Conservation (phyloP, 352 stramenopile species). For the Blastocystis sp. region DNA sequence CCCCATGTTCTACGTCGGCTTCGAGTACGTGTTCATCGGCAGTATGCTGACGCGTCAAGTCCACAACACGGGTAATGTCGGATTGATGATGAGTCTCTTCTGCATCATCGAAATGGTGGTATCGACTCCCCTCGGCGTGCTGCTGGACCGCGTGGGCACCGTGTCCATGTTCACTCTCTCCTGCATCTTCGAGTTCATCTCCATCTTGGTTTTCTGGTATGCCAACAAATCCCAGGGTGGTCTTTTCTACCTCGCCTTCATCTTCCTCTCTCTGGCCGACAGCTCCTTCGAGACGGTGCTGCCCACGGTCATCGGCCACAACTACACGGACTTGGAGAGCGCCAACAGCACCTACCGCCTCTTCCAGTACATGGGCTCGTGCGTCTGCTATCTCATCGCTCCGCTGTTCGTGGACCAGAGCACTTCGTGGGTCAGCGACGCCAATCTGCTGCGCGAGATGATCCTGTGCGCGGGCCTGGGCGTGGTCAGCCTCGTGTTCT, state of each 20-base stretch:
- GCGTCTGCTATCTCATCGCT: slow-evolving; percentile 67
- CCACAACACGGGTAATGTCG: slow-evolving; percentile 34
- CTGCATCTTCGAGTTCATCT: slow-evolving; percentile 34
- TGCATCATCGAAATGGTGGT: slow-evolving; percentile 58
- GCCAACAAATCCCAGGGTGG: slow-evolving; percentile 33
- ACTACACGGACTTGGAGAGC: slow-evolving; percentile 59
- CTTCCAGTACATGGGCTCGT: slow-evolving; percentile 65
- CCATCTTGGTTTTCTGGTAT: slow-evolving; percentile 50
- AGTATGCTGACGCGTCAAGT: slow-evolving; percentile 66
- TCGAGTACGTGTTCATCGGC: slow-evolving; percentile 67
- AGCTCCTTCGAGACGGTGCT: slow-evolving; percentile 58
- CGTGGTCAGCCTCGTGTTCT: slow-evolving; percentile 80
- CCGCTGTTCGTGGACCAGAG: slow-evolving; percentile 73
- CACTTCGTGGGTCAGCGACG: slow-evolving; percentile 80
- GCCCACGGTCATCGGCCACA: slow-evolving; percentile 52
- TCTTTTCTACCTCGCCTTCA: slow-evolving; percentile 56
- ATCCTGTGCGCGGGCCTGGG: slow-evolving; percentile 80
- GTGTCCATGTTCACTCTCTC: slow-evolving; percentile 16
- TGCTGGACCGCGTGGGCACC: slow-evolving; percentile 53
- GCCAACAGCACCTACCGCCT: slow-evolving; percentile 62
- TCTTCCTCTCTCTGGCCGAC: slow-evolving; percentile 67
- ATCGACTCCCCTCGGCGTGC: slow-evolving; percentile 38
- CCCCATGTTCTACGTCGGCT: slow-evolving; percentile 66
- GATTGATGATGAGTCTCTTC: slow-evolving; percentile 67
- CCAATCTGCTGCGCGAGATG: slow-evolving; percentile 78